Evolutionary conservation across 2,329 filamentous ascomycete species (phyloP).

Genomic region (Pseudogymnoascus sp.): DNA sequence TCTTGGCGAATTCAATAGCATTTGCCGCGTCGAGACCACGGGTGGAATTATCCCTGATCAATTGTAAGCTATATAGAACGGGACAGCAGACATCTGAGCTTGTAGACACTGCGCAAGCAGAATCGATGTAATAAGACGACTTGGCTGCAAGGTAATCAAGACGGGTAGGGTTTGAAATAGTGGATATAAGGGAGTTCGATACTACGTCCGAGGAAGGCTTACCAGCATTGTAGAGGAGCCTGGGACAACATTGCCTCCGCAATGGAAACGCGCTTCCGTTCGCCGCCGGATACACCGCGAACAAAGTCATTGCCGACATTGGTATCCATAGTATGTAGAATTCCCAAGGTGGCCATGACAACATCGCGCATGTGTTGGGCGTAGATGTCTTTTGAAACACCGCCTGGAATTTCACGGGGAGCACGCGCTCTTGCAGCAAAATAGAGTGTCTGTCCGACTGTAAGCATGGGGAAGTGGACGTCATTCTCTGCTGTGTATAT

Average conservation of each 20-base stretch:
- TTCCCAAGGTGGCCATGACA: slow-evolving; percentile 53
- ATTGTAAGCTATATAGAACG: slow-evolving; percentile 19
- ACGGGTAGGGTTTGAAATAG: slow-evolving; percentile 51
- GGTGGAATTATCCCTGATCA: slow-evolving; percentile 61
- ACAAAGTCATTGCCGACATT: slow-evolving; percentile 49
- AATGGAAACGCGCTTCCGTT: slow-evolving; percentile 51
- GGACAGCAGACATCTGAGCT: not conserved
- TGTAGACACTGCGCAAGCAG: not conserved
- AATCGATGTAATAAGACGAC: not conserved
- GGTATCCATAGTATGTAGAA: slow-evolving; percentile 44
- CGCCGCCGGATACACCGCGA: slow-evolving; percentile 50
- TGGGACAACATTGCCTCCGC: slow-evolving; percentile 33
- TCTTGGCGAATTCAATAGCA: slow-evolving; percentile 63
- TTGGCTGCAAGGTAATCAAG: not conserved
- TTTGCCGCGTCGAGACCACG: slow-evolving; percentile 66
- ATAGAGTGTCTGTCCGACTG: slow-evolving; percentile 76
- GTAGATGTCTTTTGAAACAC: slow-evolving; percentile 50
- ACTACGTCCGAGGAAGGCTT: slow-evolving; percentile 61
- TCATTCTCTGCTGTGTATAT: slow-evolving; percentile 86
- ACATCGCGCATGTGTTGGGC: slow-evolving; percentile 34
- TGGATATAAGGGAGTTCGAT: slow-evolving; percentile 59
- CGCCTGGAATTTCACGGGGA: slow-evolving; percentile 50
- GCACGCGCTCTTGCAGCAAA: slow-evolving; percentile 68
- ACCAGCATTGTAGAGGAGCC: slow-evolving; percentile 33
- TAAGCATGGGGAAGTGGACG: slow-evolving; percentile 72